A percentile compares a stretch with the other conserved stretches of the same genome.
Evolutionary conservation across 495 filamentous ascomycete genomes (phyloP).

Genomic region (Penicillium paxilli): DNA sequence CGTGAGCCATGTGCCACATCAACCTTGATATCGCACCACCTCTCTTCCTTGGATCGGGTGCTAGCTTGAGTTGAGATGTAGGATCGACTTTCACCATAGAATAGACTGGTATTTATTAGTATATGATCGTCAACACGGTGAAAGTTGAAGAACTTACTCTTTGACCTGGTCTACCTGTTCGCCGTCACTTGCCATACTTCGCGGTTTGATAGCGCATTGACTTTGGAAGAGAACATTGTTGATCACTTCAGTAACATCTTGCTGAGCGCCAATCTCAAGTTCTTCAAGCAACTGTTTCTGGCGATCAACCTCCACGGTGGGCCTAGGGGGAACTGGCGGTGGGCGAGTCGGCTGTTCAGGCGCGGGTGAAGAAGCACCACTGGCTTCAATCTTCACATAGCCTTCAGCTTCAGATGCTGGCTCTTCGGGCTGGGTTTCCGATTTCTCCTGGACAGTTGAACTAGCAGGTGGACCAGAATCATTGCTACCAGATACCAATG

Average conservation of each 20-base stretch:
- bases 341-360: slow-evolving; percentile 29
- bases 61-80: slow-evolving; percentile 49
- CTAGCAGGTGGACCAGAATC: neutral
- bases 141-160: slow-evolving; percentile 40
- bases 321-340: slow-evolving; percentile 51
- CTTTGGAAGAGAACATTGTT: slow-evolving; percentile 86
- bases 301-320: slow-evolving; percentile 30
- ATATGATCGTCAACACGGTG: neutral
- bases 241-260: slow-evolving; percentile 95
- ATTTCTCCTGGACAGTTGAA: neutral
- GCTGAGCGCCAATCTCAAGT: slow-evolving; percentile 65
- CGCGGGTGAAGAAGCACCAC: neutral
- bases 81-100: slow-evolving; percentile 58
- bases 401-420: neutral
- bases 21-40: slow-evolving; percentile 63
- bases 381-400: slow-evolving; percentile 1
- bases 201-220: slow-evolving; percentile 79
- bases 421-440: neutral
- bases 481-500: neutral
- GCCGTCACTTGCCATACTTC: slow-evolving; percentile 57
- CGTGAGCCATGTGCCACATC: slow-evolving; percentile 59
- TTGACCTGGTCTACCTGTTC: slow-evolving; percentile 81
- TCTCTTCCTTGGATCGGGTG: slow-evolving; percentile 52
- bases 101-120: slow-evolving; percentile 45
- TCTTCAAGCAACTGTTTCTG: slow-evolving; percentile 51